These are phyloP conservation scores for Neostapfia colusana DNA, from an alignment of 176 grass and related monocot species.

Conservation along the genomic window DNA sequence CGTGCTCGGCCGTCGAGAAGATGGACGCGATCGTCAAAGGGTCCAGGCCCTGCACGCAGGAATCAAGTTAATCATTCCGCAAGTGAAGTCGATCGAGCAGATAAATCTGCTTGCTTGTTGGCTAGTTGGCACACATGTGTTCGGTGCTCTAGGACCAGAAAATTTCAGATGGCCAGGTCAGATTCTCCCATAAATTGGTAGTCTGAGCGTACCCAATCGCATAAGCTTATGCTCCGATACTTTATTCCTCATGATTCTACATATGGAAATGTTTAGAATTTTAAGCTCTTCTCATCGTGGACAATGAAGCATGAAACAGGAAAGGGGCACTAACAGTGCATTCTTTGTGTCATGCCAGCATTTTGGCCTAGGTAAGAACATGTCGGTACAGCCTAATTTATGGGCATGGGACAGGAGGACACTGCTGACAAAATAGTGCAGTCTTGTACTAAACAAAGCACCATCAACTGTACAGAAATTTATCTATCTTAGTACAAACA, in stretches of 20 bases:
- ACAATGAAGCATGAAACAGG: slow-evolving; percentile 26
- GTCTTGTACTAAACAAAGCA: slow-evolving; percentile 17
- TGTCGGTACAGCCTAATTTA: slow-evolving; percentile 33
- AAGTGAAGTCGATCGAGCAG: no score
- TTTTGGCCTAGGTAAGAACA: slow-evolving; percentile 40
- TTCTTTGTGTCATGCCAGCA: slow-evolving; percentile 5
- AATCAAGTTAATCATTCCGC: not conserved
- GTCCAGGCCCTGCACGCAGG: slow-evolving; percentile 62
- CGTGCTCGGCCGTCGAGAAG: slow-evolving; percentile 76
- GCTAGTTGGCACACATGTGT: slow-evolving; percentile 38
- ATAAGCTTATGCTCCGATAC: not conserved
- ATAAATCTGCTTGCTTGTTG: slow-evolving; percentile 31
- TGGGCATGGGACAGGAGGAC: slow-evolving; percentile 24
- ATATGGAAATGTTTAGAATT: not conserved
- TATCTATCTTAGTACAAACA: slow-evolving; percentile 30
- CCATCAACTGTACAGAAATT: not conserved
- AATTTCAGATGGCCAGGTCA: slow-evolving; percentile 5
- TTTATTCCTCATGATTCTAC: not conserved
- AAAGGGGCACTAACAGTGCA: not conserved
- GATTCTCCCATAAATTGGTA: slow-evolving; percentile 26
- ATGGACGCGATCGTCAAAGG: slow-evolving; percentile 80
- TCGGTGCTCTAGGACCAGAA: slow-evolving; percentile 34
- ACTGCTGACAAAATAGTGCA: slow-evolving; percentile 21
- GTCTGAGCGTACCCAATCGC: not conserved
- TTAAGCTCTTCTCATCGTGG: not conserved